Evolutionary conservation across 805 yeast species (phyloP).

Genomic region (Metschnikowia henanensis): DNA sequence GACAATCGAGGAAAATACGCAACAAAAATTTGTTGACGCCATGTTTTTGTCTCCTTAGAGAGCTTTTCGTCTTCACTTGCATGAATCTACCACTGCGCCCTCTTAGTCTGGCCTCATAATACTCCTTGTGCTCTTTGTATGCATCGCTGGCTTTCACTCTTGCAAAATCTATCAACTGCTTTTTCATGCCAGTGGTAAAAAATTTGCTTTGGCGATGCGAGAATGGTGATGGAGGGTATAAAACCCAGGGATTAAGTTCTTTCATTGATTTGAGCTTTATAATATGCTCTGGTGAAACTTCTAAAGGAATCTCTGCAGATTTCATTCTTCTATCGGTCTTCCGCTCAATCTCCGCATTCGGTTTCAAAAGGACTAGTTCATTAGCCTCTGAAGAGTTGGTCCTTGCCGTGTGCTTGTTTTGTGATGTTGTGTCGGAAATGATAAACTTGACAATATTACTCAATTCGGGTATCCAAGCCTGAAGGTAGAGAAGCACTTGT

Average conservation of each 20-base stretch:
- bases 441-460: conserved; percentile 10
- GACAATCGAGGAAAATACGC: conserved; percentile 29
- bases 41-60: conserved; percentile 13
- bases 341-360: conserved; percentile 6
- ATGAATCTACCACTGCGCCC: conserved; percentile 4
- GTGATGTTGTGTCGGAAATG: neutral
- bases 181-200: conserved; percentile 24
- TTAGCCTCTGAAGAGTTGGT: neutral
- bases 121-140: conserved; percentile 8
- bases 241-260: conserved; percentile 28
- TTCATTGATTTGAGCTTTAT: conserved; percentile 2
- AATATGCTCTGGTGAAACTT: conserved; percentile 15
- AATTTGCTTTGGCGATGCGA: conserved; percentile 26
- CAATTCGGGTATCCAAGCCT: conserved; percentile 38
- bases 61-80: conserved; percentile 2
- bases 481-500: conserved; percentile 31
- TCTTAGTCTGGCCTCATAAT: conserved; percentile 13
- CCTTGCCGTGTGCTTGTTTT: too few relatives aligned
- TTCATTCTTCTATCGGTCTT: conserved; percentile 11
- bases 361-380: neutral
- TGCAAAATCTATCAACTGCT: conserved; percentile 33
- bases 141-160: conserved; percentile 25
- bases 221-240: conserved; percentile 31
- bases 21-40: conserved; percentile 34
- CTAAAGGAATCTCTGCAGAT: conserved; percentile 4